Base-by-base conservation (phyloP, 2,329 filamentous ascomycete genomes). In the Colletotrichum agaves region DNA sequence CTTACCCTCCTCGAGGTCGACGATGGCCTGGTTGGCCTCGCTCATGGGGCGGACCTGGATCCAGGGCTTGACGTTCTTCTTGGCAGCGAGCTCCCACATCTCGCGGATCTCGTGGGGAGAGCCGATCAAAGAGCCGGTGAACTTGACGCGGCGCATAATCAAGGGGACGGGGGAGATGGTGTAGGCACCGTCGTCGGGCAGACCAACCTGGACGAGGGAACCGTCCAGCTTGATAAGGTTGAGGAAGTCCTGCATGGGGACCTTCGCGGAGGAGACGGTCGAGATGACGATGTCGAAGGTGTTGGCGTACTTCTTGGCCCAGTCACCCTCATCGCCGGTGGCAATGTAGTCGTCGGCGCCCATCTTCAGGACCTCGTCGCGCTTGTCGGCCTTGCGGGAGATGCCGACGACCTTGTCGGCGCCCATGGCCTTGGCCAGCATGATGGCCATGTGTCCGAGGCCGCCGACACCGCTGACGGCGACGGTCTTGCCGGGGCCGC, bases 381-480 rank as follows among this genome's bases (percentile, higher is more conserved):
- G 80, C 80, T 90, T 90, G 62, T 74, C 77, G 5, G 76, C 78
- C 17, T 78, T 82, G 43, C 87, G 83, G 13, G 85, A 88, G 73
- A 90, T 89, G 8, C 84, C 88, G 7, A 88, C 84, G 12, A 90
- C 85, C 50, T 83, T 82, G 55, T 90, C 86, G n/a, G 85, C 87
- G 10, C 86, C 87, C 11, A 93, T 77, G 2, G 90, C 90, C 76
- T 88, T 90, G 1, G 91, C 90, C 71, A 88, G 91, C 44, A 91
- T 77, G 10, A 93, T 78, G 4, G 87, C 91, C 72, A 92, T 88
- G 77, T 93, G 90, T 0, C 90, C 90, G 2, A 92, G 77, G 2
- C 90, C 90, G 7, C 90, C 90, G 13, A 93, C 81, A 2, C 90
- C 90, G 19, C 92, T 80, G 67, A 93, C 85, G 1, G 87, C 90